Evolutionary conservation across 768 basidiomycete species (phyloP), one percentile per base, ranked within the genome.

Genomic region (Dacryopinax spathularia): DNA sequence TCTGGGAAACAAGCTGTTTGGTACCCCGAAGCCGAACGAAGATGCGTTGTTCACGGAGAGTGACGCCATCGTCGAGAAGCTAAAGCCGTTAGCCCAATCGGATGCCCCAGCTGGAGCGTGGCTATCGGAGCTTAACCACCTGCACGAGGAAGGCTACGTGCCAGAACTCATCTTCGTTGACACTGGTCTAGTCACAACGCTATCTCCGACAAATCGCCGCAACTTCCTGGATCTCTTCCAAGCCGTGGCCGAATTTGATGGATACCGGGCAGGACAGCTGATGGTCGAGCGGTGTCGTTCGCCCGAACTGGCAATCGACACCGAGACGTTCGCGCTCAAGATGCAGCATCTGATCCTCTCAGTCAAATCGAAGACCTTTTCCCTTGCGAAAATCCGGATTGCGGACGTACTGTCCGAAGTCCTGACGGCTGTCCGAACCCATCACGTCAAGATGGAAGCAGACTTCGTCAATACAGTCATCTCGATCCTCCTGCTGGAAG

Each of bases 381-480:
- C 90, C 27, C 83, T 99, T 3, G 93, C 91, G n/a, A 86, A 91
- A 73, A 91, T 99, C 76, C 91, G 89, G 73, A 96, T 99, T 63
- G 87, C 89, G 31, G 94, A 98, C 73, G 84, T 99, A 65, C 77
- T 98, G 33, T 88, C 83, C 2, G 89, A 95, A 66, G 96, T 98
- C 7, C 77, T 99, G 60, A 85, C 77, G 69, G 84, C 86, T 34
- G 94, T 99, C 2, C 79, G 93, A 64, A 79, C 82, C 67, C 94
- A 97, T 73, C 95, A 96, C 71, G 96, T 98, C 67, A 97, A 91
- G 78, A 89, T 99, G 86, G 95, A 99, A 76, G 92, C 87, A 15
- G 96, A 98, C 73, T 99, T 99, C 72, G 86, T 98, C 71, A 99
- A 99, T 74, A 98, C 96, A 0, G 92, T 99, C 65, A 88, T 99